Evolutionary conservation across 2,329 filamentous ascomycete species (phyloP).

Genomic region (Byssothecium circinans): DNA sequence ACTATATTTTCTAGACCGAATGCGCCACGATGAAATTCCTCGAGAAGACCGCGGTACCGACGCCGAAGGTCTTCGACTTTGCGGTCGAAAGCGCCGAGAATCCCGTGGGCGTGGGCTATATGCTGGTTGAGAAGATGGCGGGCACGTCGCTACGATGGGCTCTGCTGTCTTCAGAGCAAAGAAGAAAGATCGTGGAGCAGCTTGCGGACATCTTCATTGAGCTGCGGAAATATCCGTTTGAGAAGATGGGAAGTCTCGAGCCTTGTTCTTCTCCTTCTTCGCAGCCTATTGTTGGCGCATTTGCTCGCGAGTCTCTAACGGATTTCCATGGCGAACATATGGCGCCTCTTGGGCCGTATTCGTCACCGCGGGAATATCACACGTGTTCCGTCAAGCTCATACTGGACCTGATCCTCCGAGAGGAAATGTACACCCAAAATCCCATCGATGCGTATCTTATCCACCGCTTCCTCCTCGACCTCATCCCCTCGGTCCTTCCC

Average conservation of each 20-base stretch:
- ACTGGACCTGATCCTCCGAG: slow-evolving; percentile 34
- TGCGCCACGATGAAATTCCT: slow-evolving; percentile 12
- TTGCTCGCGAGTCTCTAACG: slow-evolving; percentile 45
- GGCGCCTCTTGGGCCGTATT: slow-evolving; percentile 40
- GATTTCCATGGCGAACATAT: slow-evolving; percentile 35
- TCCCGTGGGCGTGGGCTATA: slow-evolving; percentile 10
- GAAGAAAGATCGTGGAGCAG: slow-evolving; percentile 41
- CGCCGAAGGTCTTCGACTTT: slow-evolving; percentile 11
- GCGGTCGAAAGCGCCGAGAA: slow-evolving; percentile 7
- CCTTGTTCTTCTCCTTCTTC: slow-evolving; percentile 4
- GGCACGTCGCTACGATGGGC: slow-evolving; percentile 29
- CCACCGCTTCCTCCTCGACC: slow-evolving; percentile 48
- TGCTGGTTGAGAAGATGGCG: slow-evolving; percentile 11
- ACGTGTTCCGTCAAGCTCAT: slow-evolving; percentile 29
- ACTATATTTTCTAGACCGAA: slow-evolving; percentile 12
- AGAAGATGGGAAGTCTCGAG: slow-evolving; percentile 41
- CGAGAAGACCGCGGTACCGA: slow-evolving; percentile 7
- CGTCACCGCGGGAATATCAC: slow-evolving; percentile 43
- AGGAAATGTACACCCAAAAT: slow-evolving; percentile 42
- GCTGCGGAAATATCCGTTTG: slow-evolving; percentile 43
- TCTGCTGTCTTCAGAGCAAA: slow-evolving; percentile 38
- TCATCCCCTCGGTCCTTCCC: slow-evolving; percentile 19
- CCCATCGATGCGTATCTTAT: slow-evolving; percentile 45
- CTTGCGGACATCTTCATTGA: slow-evolving; percentile 47
- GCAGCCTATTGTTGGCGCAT: slow-evolving; percentile 34